These are phyloP conservation scores for Salix suchowensis DNA, from an alignment of 345 rosid genomes.

Conservation along the genomic window DNA sequence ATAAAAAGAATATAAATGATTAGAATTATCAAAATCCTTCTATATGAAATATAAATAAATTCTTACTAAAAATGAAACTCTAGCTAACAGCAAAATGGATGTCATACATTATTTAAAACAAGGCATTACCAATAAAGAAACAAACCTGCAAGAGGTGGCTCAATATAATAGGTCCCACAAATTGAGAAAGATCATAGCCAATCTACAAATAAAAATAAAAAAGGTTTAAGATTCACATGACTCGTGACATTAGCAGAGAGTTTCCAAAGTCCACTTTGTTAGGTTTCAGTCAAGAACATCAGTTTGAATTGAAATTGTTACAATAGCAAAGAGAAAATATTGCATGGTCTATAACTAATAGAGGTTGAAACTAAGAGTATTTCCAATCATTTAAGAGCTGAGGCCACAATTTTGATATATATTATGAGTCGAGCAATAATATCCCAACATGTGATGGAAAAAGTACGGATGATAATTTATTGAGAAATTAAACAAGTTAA, in stretches of 20 bases:
- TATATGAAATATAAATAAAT: not conserved
- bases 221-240: slow-evolving; percentile 13
- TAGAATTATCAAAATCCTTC: not conserved
- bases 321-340: not conserved
- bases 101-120: not conserved
- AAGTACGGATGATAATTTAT: not conserved
- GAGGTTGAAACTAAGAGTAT: not conserved
- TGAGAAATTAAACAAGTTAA: not conserved
- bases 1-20: not conserved
- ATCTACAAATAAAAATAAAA: slow-evolving; percentile 41
- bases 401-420: not conserved
- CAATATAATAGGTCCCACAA: slow-evolving; percentile 26
- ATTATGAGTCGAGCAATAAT: not conserved
- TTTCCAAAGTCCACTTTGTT: slow-evolving; percentile 4
- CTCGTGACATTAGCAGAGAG: slow-evolving; percentile 5
- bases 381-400: not conserved
- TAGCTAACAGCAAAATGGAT: not conserved
- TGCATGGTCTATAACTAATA: not conserved
- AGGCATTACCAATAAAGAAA: not conserved
- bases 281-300: not conserved
- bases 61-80: not conserved
- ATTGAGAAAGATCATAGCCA: slow-evolving; percentile 31
- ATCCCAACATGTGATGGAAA: not conserved
- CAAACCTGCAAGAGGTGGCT: slow-evolving; percentile 27
- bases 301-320: not conserved